Percentiles rank a stretch among this genome's conserved stretches.
These are phyloP conservation scores for Cucumis hystrix DNA, from an alignment of 306 rosid genomes.

Conservation along the genomic window DNA sequence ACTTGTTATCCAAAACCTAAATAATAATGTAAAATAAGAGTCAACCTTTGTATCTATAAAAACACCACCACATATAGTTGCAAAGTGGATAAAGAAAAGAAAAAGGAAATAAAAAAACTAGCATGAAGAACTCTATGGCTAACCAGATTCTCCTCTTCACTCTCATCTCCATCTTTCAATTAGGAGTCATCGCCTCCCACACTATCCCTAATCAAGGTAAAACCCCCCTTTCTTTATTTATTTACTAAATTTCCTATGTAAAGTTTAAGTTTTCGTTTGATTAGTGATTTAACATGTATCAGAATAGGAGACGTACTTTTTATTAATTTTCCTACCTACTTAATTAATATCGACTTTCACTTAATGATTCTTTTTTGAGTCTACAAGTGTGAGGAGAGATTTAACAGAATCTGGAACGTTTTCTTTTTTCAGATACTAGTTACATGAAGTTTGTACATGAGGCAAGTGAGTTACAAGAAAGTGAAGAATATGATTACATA, in stretches of 20 bases:
- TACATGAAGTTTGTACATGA: slow-evolving; percentile 9
- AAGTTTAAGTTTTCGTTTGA: too few species aligned
- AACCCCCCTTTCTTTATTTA: not conserved
- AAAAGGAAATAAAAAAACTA: too few species aligned
- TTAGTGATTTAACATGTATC: too few species aligned
- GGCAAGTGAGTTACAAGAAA: not conserved
- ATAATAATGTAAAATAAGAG: too few species aligned
- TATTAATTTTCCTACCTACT: too few species aligned
- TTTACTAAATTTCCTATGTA: too few species aligned
- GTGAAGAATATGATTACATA: slow-evolving; percentile 20
- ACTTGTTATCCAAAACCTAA: too few species aligned
- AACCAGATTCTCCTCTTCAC: not conserved
- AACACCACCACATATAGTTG: not conserved
- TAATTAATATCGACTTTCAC: too few species aligned
- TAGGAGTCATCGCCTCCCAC: not conserved
- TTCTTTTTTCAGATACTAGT: slow-evolving; percentile 5
- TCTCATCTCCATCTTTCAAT: not conserved
- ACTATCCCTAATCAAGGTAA: not conserved
- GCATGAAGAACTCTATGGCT: not conserved
- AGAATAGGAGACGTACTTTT: too few species aligned
- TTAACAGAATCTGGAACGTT: not conserved
- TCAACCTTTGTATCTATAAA: not conserved
- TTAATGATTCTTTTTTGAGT: too few species aligned
- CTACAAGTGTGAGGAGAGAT: not conserved
- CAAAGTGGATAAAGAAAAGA: too few species aligned